phyloP scores from a whole-genome alignment of 2,329 filamentous ascomycete species.

The Pestalotiopsis fici region DNA sequence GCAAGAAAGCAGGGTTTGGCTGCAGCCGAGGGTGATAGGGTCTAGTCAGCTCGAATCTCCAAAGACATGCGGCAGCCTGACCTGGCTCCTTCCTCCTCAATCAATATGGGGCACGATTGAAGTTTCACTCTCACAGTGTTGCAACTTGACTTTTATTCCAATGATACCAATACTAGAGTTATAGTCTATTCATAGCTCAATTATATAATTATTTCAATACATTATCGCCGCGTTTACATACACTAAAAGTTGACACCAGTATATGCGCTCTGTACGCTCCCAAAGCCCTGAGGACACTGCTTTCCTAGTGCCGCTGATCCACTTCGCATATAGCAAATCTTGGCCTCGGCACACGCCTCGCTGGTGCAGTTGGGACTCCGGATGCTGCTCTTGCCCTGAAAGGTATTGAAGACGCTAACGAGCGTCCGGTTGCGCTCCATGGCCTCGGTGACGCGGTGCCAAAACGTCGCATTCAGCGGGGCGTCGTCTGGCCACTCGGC shows the following conservation, averaged over 20 bases:
- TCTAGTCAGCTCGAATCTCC: background rate
- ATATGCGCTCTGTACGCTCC: slow-evolving; percentile 36
- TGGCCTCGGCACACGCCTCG: slow-evolving; percentile 50
- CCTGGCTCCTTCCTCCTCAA: background rate
- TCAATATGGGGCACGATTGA: background rate
- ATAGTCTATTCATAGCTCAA: background rate
- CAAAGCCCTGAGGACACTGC: slow-evolving; percentile 52
- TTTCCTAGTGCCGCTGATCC: slow-evolving; percentile 53
- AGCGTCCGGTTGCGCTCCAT: slow-evolving; percentile 53
- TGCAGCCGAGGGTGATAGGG: slow-evolving; percentile 6
- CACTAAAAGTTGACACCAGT: slow-evolving; percentile 30
- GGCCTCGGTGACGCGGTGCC: slow-evolving; percentile 57
- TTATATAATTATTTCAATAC: background rate
- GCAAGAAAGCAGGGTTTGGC: slow-evolving; percentile 43
- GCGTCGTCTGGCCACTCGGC: slow-evolving; percentile 43
- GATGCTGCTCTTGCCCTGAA: slow-evolving; percentile 52
- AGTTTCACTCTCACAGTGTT: background rate
- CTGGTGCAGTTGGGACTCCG: slow-evolving; percentile 53
- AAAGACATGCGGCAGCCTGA: background rate
- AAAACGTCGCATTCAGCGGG: slow-evolving; percentile 60
- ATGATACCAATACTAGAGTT: background rate
- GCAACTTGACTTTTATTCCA: background rate
- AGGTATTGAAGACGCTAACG: slow-evolving; percentile 50
- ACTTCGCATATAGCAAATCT: slow-evolving; percentile 61
- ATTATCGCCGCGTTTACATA: too few species aligned